These are phyloP conservation scores for Mimosa bimucronata DNA, from an alignment of 306 rosid species.

Conservation along the genomic window DNA sequence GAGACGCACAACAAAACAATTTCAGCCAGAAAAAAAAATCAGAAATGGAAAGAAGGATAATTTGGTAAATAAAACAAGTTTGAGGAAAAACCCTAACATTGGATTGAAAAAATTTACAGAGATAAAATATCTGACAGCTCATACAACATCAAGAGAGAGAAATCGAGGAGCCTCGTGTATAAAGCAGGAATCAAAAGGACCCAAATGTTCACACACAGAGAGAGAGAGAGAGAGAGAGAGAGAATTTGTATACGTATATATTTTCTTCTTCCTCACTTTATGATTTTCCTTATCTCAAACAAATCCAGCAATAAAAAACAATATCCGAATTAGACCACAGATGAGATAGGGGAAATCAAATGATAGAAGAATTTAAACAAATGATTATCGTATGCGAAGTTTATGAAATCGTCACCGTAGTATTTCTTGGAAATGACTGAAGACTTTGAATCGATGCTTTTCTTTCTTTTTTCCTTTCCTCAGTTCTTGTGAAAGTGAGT, in stretches of 20 bases:
- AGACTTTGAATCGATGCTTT: conserved; percentile 17
- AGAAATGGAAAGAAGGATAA: background rate
- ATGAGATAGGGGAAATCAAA: background rate
- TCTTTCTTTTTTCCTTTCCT: background rate
- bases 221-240: no score
- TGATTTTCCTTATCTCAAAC: background rate
- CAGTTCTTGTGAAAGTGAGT: conserved; percentile 20
- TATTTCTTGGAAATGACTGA: background rate
- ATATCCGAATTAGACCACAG: background rate
- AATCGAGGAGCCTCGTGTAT: background rate
- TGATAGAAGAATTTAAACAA: background rate
- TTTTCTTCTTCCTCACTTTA: background rate
- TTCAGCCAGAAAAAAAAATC: background rate
- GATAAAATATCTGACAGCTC: conserved; percentile 63
- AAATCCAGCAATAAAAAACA: conserved; percentile 7
- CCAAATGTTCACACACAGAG: background rate
- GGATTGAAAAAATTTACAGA: conserved; percentile 42
- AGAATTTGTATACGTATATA: background rate
- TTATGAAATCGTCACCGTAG: conserved; percentile 40
- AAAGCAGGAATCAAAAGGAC: conserved; percentile 23
- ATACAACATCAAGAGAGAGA: conserved; percentile 48
- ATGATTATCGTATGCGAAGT: background rate
- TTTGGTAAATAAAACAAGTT: conserved; percentile 8
- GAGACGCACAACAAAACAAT: conserved; percentile 8
- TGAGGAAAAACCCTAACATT: conserved; percentile 38